Evolutionary conservation across 2,329 filamentous ascomycete species (phyloP).

Genomic region (Epichloe gansuensis): DNA sequence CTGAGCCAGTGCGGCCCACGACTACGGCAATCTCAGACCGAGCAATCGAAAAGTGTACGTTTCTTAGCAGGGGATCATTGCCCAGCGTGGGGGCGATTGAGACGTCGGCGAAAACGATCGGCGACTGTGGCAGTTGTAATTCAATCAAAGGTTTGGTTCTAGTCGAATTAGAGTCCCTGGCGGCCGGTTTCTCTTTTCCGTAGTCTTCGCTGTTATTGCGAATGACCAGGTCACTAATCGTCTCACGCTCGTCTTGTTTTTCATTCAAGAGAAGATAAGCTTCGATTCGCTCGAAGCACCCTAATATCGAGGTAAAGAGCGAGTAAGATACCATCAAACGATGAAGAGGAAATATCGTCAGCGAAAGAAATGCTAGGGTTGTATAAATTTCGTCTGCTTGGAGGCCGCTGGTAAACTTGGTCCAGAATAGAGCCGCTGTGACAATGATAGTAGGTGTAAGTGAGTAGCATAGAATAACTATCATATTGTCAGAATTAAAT

Average conservation of each 20-base stretch:
- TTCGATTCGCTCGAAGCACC: conserved; percentile 9
- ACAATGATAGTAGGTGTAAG: conserved; percentile 8
- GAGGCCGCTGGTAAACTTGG: conserved; percentile 2
- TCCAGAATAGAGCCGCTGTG: conserved; percentile 9
- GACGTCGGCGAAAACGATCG: conserved; percentile 24
- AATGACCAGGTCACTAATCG: conserved; percentile 28
- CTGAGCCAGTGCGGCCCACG: conserved; percentile 16
- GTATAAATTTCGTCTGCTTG: conserved; percentile 6
- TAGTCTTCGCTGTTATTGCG: conserved; percentile 12
- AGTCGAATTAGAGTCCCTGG: conserved; percentile 14
- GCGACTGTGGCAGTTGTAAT: neutral
- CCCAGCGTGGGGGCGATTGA: conserved; percentile 24
- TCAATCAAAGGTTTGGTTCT: neutral
- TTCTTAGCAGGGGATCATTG: conserved; percentile 18
- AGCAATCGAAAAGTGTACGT: conserved; percentile 1
- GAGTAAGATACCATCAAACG: conserved; percentile 4
- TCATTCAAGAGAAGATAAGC: conserved; percentile 5
- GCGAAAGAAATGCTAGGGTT: conserved; percentile 6
- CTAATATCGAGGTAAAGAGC: neutral
- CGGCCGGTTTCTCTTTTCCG: neutral
- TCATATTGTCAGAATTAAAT: neutral
- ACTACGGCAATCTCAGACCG: conserved; percentile 3
- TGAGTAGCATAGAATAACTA: neutral
- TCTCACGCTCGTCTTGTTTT: neutral
- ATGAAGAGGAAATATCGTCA: conserved; percentile 4